phyloP scores from a whole-genome alignment of 129 eudicot species.

The Logfia minima region DNA sequence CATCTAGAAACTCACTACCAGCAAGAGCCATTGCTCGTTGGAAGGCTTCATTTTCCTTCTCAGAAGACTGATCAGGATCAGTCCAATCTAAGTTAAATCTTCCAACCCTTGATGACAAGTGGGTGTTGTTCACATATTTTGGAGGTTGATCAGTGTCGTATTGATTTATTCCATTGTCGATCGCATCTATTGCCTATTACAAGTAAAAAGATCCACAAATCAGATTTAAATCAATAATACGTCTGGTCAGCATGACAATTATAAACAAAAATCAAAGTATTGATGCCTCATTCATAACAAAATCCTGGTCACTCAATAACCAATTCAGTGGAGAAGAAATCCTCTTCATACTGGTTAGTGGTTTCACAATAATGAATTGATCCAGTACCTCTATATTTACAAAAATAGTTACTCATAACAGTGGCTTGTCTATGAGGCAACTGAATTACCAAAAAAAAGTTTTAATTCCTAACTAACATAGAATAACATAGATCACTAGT shows the following conservation, averaged over 20 bases:
- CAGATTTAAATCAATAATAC: conserved; percentile 3
- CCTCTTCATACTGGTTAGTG: conserved; percentile 7
- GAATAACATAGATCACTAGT: not conserved
- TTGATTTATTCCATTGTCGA: conserved; percentile 92
- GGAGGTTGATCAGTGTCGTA: conserved; percentile 86
- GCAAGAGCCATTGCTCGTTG: conserved; percentile 76
- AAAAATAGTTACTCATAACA: not conserved
- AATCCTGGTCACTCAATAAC: not conserved
- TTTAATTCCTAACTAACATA: not conserved
- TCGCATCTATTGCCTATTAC: conserved; percentile 87
- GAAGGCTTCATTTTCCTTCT: conserved; percentile 86
- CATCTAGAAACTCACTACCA: conserved; percentile 87
- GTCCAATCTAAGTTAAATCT: conserved; percentile 82
- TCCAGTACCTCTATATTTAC: not conserved
- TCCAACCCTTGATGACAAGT: conserved; percentile 90
- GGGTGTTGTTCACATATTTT: conserved; percentile 78
- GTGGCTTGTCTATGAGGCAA: not conserved
- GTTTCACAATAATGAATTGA: not conserved
- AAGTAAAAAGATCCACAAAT: conserved; percentile 16
- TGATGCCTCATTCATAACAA: not conserved
- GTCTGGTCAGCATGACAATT: conserved; percentile 5
- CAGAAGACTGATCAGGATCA: conserved; percentile 86
- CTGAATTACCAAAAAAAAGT: not conserved
- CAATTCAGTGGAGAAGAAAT: not conserved
- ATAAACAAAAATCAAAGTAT: not conserved